Evolutionary conservation across 2,329 filamentous ascomycete species (phyloP), one percentile per base, ranked within the genome.

Genomic region (Myriosclerotinia scirpicola): DNA sequence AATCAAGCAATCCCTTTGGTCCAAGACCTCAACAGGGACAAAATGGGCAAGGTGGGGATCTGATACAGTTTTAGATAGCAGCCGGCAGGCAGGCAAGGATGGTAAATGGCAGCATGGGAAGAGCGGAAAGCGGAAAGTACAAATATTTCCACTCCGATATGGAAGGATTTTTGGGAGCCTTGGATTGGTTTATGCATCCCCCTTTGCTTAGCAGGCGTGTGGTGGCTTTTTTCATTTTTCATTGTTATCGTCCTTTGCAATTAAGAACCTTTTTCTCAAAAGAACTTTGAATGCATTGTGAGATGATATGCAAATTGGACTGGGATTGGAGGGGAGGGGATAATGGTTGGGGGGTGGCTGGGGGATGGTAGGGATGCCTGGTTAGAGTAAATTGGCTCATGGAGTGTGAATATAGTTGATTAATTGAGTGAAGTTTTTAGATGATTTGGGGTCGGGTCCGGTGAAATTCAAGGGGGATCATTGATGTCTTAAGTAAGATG

Each of bases 1-100:
- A 75, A 69, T 65, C 69, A 17, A 72, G 65, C 59, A 89, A 89
- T 71, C 86, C 87, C 0, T 89, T 88, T 73, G 84, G 84, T n/a
- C 76, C 73, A 74, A 80, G 71, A 78, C 80, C 75, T 67, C 82
- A 83, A 67, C 81, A 83, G 69, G 84, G 84, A 73, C 78, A 81
- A 67, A 76, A 75, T 64, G 77, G 78, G 9, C 70, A 70, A 36
- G 72, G 72, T 38, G 70, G 71, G 36, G 75, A 76, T 66, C 66
- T 76, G 68, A 76, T 76, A 67, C 74, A 76, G 67, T 76, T 76
- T 38, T 76, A 69, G 66, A 54, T 36, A 59, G 40, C 15, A 54
- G 52, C 20, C 17, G n/a, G 30, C 8, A 44, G 20, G 40, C 20
- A 6, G n/a, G 50, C 20, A 40, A 62, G 36, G 30, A n/a, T 38